Conservation (phyloP, 805 yeast species). For the Yamadazyma kitorensis region DNA sequence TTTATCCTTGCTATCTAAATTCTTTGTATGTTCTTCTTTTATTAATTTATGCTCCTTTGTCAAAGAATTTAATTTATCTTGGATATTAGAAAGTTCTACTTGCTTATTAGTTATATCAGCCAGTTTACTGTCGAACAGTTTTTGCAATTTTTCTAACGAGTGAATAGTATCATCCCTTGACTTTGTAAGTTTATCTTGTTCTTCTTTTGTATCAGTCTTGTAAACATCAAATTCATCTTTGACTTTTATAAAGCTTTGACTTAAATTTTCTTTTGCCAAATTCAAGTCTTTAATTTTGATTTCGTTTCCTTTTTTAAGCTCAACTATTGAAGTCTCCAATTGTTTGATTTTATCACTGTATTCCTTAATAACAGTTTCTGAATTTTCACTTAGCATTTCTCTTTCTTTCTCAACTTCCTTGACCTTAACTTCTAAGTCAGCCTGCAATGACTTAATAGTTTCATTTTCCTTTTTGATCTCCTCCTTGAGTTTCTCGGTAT, state of each 20-base stretch:
- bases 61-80: no score
- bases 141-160: conserved; percentile 3
- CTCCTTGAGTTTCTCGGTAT: conserved; percentile 2
- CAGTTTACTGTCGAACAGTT: neutral
- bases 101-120: no score
- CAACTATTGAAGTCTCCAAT: conserved; percentile 34
- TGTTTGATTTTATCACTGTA: conserved; percentile 44
- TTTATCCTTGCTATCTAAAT: no score
- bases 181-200: neutral
- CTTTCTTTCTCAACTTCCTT: conserved; percentile 52
- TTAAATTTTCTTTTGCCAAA: conserved; percentile 5
- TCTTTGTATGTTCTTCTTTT: no score
- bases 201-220: conserved; percentile 5
- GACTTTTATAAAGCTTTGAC: conserved; percentile 6
- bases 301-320: conserved; percentile 14
- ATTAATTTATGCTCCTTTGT: no score
- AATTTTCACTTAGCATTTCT: conserved; percentile 43
- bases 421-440: conserved; percentile 34
- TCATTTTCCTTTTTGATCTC: conserved; percentile 21
- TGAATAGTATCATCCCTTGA: neutral
- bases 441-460: conserved; percentile 26
- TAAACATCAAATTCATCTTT: conserved; percentile 9
- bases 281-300: conserved; percentile 2
- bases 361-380: conserved; percentile 49
- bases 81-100: no score